Evolutionary conservation across 169 alveolate genomes (phyloP).

Genomic region (Theileria sp.): DNA sequence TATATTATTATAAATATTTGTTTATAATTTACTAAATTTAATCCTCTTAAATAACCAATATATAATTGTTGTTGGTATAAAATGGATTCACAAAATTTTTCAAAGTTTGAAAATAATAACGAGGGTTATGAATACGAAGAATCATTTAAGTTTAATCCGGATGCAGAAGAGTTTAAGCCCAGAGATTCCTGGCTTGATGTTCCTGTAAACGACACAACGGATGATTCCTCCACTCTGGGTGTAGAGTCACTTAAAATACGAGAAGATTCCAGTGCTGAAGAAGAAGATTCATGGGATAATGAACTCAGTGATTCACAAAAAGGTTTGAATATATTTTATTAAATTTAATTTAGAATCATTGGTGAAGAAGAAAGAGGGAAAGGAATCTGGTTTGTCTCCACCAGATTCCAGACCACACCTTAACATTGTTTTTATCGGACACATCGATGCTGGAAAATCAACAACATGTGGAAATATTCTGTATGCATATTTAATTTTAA

Average conservation of each 20-base stretch:
- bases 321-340: conserved; percentile 12
- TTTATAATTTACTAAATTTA: neutral
- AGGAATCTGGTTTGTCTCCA: conserved; percentile 51
- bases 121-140: neutral
- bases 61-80: neutral
- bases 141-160: conserved; percentile 47
- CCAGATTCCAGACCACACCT: conserved; percentile 88
- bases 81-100: neutral
- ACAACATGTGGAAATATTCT: conserved; percentile 97
- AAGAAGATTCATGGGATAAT: conserved; percentile 26
- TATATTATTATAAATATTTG: neutral
- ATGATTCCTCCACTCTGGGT: neutral
- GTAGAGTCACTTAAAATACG: conserved; percentile 51
- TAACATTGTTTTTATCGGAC: conserved; percentile 98
- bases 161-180: conserved; percentile 61
- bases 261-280: conserved; percentile 38
- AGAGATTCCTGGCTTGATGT: conserved; percentile 42
- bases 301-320: conserved; percentile 10
- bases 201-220: neutral
- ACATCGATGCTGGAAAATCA: conserved; percentile 99
- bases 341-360: neutral
- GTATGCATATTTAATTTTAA: conserved; percentile 56
- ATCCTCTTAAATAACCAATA: neutral
- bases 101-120: neutral
- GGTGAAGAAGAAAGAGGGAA: conserved; percentile 19